Base-by-base conservation (phyloP, 2,329 filamentous ascomycete species). In the Xylaria sp. region DNA sequence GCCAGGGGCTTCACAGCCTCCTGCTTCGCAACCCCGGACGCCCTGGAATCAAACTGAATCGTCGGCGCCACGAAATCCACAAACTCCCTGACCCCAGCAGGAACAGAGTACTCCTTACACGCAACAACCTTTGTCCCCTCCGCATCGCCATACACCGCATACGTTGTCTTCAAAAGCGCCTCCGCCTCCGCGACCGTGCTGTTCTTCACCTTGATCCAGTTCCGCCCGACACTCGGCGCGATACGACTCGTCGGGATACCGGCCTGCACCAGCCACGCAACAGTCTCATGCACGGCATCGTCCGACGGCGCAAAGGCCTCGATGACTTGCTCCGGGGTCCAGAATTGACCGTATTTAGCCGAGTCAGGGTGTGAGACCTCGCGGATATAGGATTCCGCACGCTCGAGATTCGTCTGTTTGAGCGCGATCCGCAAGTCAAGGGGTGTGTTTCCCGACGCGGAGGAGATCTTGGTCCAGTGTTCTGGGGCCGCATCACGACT, bases 31-130 rank as follows among this genome's bases (percentile, higher is more conserved):
- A 47, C 1, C 9, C n/a, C 30, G 7, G 48, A 13, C 10, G 18
- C 19, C 13, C 56, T 55, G 11, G 56, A 7, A 19, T 61, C 59
- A 37, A 61, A 61, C 13, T 61, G 59, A 10, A 59, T 56, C 18
- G 56, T 59, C 8, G 59, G 59, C 3, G 59, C 42, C 19, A 61
- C 55, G 18, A 61, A 61, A 50, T 61, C 59, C 11, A 61, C 50
- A 13, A 59, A 52, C 44, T 52, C 34, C 23, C 16, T 56, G 7
- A 61, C 37, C 34, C 19, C 46, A 2, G 34, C 13, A 1, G 59
- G 59, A 16, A 61, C 4, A 9, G 55, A 30, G 18, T 61, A 61
- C 2, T 30, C 23, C 42, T 61, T 56, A 23, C 56, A 59, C 39
- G 59, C 59, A 4, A 61, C 34, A 5, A 55, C n/a, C 1, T 6